Conservation (phyloP, 2,329 filamentous ascomycete genomes). For the Fusarium sp. region DNA sequence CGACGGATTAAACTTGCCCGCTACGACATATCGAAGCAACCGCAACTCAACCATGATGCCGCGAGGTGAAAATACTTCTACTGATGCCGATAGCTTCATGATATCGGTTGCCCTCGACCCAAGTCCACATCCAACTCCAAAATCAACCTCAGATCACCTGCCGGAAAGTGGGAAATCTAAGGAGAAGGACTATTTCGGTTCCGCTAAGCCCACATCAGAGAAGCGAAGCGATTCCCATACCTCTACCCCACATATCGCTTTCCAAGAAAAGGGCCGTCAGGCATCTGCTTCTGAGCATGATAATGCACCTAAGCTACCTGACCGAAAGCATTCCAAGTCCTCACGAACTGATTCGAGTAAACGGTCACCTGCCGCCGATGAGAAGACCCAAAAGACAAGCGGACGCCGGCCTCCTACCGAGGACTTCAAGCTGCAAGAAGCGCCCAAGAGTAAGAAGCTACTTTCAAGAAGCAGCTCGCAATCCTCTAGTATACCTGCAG, state of each 20-base stretch:
- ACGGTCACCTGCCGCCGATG: slow-evolving; percentile 54
- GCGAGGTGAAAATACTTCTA: slow-evolving; percentile 60
- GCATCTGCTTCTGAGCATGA: slow-evolving; percentile 67
- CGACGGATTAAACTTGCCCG: slow-evolving; percentile 77
- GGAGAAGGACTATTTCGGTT: slow-evolving; percentile 72
- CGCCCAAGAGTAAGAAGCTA: slow-evolving; percentile 73
- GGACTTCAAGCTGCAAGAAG: slow-evolving; percentile 84
- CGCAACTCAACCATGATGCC: slow-evolving; percentile 77
- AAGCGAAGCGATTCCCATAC: slow-evolving; percentile 64
- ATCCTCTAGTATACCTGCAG: slow-evolving; percentile 56
- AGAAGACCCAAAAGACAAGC: slow-evolving; percentile 54
- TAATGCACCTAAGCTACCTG: slow-evolving; percentile 63
- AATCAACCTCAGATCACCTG: slow-evolving; percentile 64
- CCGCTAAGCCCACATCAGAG: slow-evolving; percentile 59
- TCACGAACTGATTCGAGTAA: slow-evolving; percentile 58
- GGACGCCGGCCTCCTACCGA: slow-evolving; percentile 60
- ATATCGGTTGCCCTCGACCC: slow-evolving; percentile 83
- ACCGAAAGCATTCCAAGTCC: slow-evolving; percentile 58
- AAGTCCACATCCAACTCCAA: slow-evolving; percentile 70
- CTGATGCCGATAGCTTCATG: slow-evolving; percentile 77
- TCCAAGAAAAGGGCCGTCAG: slow-evolving; percentile 82
- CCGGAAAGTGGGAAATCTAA: slow-evolving; percentile 61
- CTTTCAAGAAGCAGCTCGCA: slow-evolving; percentile 61
- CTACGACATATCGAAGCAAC: slow-evolving; percentile 82
- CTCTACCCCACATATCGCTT: slow-evolving; percentile 89